Evolutionary conservation across 257 asterid species (phyloP).

Genomic region (Cordia subcordata): DNA sequence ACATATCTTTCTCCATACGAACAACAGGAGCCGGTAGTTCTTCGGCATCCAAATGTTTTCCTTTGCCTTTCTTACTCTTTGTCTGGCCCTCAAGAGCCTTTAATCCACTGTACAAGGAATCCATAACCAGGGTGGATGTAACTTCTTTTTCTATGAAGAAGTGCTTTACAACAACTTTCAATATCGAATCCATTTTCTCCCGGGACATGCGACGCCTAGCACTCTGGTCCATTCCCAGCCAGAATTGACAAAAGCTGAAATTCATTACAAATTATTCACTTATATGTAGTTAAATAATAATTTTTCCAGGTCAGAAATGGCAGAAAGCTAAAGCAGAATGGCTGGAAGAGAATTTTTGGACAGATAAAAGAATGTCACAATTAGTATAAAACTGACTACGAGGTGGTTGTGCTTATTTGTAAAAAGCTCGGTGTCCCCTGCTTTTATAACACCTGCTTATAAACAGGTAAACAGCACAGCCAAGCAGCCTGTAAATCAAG

Average conservation of each 20-base stretch:
- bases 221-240: conserved; percentile 72
- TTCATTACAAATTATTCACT: conserved; percentile 18
- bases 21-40: conserved; percentile 58
- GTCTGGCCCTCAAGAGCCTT: conserved; percentile 83
- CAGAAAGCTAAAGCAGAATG: no score
- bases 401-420: no score
- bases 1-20: conserved; percentile 58
- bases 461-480: no score
- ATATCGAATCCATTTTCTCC: conserved; percentile 74
- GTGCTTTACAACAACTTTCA: conserved; percentile 73
- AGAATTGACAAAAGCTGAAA: conserved; percentile 82
- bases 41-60: conserved; percentile 48
- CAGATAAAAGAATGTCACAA: no score
- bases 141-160: conserved; percentile 96
- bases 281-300: conserved; percentile 2
- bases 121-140: conserved; percentile 95
- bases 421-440: no score
- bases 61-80: conserved; percentile 61
- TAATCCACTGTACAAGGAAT: conserved; percentile 84
- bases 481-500: no score
- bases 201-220: conserved; percentile 59
- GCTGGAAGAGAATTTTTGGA: no score
- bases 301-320: background rate
- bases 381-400: background rate
- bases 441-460: no score